Evolutionary conservation across 1,284 basidiomycete genomes (phyloP).

Genomic region (Sanghuangporus sanghuang): DNA sequence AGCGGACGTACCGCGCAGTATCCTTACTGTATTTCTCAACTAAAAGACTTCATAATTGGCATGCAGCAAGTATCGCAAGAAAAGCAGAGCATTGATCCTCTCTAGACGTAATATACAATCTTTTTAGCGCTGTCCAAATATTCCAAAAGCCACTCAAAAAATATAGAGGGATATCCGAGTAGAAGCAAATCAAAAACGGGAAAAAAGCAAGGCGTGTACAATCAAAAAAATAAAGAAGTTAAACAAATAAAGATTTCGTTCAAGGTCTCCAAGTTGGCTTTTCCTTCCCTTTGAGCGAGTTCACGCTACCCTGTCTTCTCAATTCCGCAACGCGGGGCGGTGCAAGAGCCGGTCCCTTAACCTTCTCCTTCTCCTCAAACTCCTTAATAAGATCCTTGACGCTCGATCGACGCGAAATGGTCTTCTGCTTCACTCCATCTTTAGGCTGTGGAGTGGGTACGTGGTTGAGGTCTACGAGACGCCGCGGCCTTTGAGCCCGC

Average conservation of each 20-base stretch:
- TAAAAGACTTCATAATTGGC: neutral
- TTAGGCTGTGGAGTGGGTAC: slow-evolving; percentile 31
- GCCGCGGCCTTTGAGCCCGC: slow-evolving; percentile 28
- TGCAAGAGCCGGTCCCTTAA: slow-evolving; percentile 19
- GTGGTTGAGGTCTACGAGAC: slow-evolving; percentile 53
- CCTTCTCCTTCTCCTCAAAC: slow-evolving; percentile 49
- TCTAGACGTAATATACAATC: slow-evolving; percentile 2
- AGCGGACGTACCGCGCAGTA: neutral
- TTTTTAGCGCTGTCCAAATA: neutral
- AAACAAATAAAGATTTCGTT: slow-evolving; percentile 5
- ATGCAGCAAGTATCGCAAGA: neutral
- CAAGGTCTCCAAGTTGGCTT: slow-evolving; percentile 24
- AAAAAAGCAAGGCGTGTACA: neutral
- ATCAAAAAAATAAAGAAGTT: slow-evolving; percentile 2
- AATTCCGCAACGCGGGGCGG: slow-evolving; percentile 25
- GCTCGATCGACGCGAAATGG: slow-evolving; percentile 46
- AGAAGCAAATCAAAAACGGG: neutral
- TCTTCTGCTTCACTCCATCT: slow-evolving; percentile 20
- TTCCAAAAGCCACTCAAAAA: neutral
- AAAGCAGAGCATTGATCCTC: neutral
- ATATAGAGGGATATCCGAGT: neutral
- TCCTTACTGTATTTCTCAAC: neutral
- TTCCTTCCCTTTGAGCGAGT: slow-evolving; percentile 22
- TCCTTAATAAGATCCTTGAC: slow-evolving; percentile 63
- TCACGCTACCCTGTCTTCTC: slow-evolving; percentile 21